Evolutionary conservation across 2,329 filamentous ascomycete species (phyloP), one percentile per base, ranked within the genome.

Genomic region (Pseudocercospora musae): DNA sequence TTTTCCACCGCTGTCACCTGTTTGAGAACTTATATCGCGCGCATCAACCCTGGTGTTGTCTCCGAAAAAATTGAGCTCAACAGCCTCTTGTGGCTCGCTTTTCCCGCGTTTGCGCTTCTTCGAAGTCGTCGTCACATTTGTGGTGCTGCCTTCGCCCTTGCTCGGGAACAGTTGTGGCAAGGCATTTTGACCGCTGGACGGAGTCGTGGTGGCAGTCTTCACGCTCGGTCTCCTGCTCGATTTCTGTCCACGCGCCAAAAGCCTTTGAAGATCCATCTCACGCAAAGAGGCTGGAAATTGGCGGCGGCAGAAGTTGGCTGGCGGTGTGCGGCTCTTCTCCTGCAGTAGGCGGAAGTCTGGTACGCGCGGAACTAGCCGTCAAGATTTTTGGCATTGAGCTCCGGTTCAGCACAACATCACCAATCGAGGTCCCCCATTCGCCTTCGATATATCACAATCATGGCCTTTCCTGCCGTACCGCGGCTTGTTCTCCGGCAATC

Each of bases 191-290:
- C 88, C 88, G 57, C 85, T 85, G 3, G 88, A 90, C 6, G 89
- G 88, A 31, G 89, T 78, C 59, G 80, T 83, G 20, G 29, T 70
- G 70, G 29, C 75, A 72, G 44, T 76, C 72, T 5, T 66, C 11
- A 73, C 64, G 18, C 72, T 70, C 10, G 70, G 64, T 55, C 77
- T 80, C 61, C 78, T 81, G 4, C 79, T 72, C 13, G 81, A 78
- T 70, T 89, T 91, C 2, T 86, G 87, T 61, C 88, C 88, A 56
- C 89, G 84, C 37, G 89, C 90, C 62, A 92, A 79, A 31, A 92
- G 79, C 71, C 87, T 91, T 72, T 91, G 80, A 59, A 91, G 87
- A 77, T 92, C 89, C 88, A 90, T 90, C 9, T 25, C 44, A 25
- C 2, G 52, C 10, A 33, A 40, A 23, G 27, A 23, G 29, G 18